A percentile compares a stretch with the other conserved stretches of the same genome.
These are phyloP conservation scores for Candida sanyaensis DNA, from an alignment of 1,139 yeast species.

Conservation along the genomic window DNA sequence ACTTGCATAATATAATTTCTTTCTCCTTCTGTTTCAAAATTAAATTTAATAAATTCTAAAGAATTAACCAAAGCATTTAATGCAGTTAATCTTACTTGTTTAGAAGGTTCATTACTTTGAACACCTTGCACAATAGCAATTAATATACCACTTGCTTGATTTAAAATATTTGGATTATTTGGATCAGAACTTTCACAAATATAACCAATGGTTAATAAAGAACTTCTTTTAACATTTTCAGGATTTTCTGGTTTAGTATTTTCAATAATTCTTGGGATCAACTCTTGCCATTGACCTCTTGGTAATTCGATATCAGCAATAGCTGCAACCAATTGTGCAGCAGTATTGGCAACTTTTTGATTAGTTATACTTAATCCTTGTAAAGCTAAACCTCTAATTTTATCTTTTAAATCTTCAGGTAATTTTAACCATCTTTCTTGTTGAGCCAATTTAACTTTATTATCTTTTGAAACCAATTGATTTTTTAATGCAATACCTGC, in stretches of 20 bases:
- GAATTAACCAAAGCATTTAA: slow-evolving; percentile 90
- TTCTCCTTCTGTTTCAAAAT: slow-evolving; percentile 92
- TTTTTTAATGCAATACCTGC: slow-evolving; percentile 90
- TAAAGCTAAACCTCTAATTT: slow-evolving; percentile 70
- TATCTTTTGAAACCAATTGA: slow-evolving; percentile 79
- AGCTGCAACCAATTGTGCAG: slow-evolving; percentile 95
- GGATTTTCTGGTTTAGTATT: slow-evolving; percentile 81
- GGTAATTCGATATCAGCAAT: slow-evolving; percentile 95
- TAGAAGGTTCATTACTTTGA: slow-evolving; percentile 74
- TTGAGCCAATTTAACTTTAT: slow-evolving; percentile 49
- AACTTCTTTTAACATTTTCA: slow-evolving; percentile 79
- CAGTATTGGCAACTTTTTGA: slow-evolving; percentile 81
- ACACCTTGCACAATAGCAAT: slow-evolving; percentile 98
- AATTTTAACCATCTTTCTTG: slow-evolving; percentile 65
- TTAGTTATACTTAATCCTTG: slow-evolving; percentile 64
- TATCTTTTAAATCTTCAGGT: slow-evolving; percentile 53
- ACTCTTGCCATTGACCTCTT: slow-evolving; percentile 81
- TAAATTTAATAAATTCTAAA: slow-evolving; percentile 81
- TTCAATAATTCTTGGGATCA: slow-evolving; percentile 79
- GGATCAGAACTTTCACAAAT: slow-evolving; percentile 96
- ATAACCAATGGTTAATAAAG: slow-evolving; percentile 88
- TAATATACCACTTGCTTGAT: slow-evolving; percentile 88
- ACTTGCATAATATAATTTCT: slow-evolving; percentile 98
- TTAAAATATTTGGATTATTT: slow-evolving; percentile 70
- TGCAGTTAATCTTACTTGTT: slow-evolving; percentile 82